phyloP scores from a whole-genome alignment of 768 basidiomycete species.

The Mrakia gelida region DNA sequence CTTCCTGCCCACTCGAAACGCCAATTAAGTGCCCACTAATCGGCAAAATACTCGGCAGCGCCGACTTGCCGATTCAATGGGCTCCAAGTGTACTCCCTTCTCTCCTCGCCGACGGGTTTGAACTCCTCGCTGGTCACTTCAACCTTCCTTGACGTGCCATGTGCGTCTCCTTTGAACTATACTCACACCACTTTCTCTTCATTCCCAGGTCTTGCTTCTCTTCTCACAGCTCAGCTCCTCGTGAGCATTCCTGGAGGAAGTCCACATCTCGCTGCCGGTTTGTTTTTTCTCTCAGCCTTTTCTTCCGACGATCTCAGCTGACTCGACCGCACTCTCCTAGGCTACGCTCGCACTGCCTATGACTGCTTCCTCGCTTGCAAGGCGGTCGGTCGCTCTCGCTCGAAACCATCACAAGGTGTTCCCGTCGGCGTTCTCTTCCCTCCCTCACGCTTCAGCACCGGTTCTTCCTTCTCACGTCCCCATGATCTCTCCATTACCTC shows the following conservation, averaged over 20 bases:
- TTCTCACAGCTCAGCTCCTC: background rate
- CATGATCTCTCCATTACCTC: background rate
- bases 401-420: background rate
- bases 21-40: no score
- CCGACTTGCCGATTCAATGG: no score
- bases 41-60: no score
- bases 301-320: background rate
- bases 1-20: no score
- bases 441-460: background rate
- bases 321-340: background rate
- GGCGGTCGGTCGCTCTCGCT: background rate
- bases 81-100: background rate
- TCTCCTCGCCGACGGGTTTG: slow-evolving; percentile 3
- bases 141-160: background rate
- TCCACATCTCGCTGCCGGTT: background rate
- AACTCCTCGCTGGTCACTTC: background rate
- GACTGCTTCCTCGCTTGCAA: background rate
- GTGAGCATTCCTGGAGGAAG: background rate
- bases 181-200: background rate
- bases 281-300: background rate
- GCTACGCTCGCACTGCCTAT: background rate
- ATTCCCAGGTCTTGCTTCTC: background rate
- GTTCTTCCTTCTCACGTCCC: background rate
- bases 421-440: background rate
- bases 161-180: background rate